Conservation (phyloP, 805 yeast genomes). For the Candida nanaspora region DNA sequence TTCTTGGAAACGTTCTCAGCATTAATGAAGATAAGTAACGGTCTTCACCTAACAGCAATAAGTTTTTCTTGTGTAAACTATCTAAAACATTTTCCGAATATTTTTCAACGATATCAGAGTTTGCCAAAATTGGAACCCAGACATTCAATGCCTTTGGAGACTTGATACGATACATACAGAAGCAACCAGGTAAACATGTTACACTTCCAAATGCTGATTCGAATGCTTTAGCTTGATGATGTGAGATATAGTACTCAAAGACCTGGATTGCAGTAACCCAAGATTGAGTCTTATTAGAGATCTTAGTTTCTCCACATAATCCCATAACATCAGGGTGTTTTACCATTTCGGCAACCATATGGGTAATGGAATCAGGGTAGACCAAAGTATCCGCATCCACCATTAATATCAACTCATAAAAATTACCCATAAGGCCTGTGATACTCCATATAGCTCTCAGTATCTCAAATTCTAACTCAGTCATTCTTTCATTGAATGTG, state of each 20-base stretch:
- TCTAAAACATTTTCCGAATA: conserved; percentile 81
- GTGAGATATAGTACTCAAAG: conserved; percentile 87
- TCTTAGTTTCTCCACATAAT: conserved; percentile 90
- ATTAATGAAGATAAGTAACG: conserved; percentile 77
- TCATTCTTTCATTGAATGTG: conserved; percentile 91
- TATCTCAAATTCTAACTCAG: conserved; percentile 77
- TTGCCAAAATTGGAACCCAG: conserved; percentile 92
- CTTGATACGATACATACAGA: conserved; percentile 85
- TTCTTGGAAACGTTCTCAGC: conserved; percentile 83
- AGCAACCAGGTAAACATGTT: conserved; percentile 94
- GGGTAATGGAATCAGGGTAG: conserved; percentile 80
- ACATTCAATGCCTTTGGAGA: conserved; percentile 76
- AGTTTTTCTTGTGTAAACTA: conserved; percentile 80
- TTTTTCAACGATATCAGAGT: conserved; percentile 89
- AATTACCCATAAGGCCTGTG: conserved; percentile 79
- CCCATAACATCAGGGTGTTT: conserved; percentile 87
- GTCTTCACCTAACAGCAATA: conserved; percentile 84
- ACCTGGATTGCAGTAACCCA: conserved; percentile 95
- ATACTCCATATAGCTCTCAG: conserved; percentile 69
- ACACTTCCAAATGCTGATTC: conserved; percentile 95
- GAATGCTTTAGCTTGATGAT: conserved; percentile 90
- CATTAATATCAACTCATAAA: conserved; percentile 79
- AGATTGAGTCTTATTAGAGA: conserved; percentile 69
- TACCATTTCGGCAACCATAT: conserved; percentile 86
- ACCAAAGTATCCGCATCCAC: conserved; percentile 93